phyloP scores from a whole-genome alignment of 1,139 yeast species.

The Candida gigantensis region DNA sequence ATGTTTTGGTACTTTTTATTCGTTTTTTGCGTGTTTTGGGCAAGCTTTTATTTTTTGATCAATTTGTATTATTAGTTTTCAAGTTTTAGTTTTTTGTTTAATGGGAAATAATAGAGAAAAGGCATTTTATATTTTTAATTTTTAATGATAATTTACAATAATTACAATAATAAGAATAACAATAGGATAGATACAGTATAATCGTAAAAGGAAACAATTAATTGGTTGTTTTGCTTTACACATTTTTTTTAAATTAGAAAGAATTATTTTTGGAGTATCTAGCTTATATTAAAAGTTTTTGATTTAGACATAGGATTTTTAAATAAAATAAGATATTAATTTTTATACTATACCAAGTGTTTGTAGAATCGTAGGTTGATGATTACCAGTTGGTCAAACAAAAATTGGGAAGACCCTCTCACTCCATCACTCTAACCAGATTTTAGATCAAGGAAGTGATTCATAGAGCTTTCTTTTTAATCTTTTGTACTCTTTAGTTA shows the following conservation, averaged over 20 bases:
- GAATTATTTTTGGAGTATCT: too few relatives aligned
- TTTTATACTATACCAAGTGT: too few relatives aligned
- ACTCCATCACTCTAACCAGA: too few relatives aligned
- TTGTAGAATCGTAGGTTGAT: too few relatives aligned
- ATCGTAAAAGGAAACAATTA: background rate
- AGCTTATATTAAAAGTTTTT: conserved; percentile 20
- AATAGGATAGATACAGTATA: too few relatives aligned
- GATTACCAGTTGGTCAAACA: too few relatives aligned
- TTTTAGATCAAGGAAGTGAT: too few relatives aligned
- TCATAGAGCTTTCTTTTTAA: too few relatives aligned
- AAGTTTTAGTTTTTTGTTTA: background rate
- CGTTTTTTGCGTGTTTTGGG: background rate
- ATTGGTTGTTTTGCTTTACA: background rate
- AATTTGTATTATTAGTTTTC: conserved; percentile 7
- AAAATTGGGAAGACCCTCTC: too few relatives aligned
- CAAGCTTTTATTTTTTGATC: conserved; percentile 1
- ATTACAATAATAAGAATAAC: background rate
- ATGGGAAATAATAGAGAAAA: conserved; percentile 4
- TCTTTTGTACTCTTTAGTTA: too few relatives aligned
- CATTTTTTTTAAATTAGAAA: too few relatives aligned
- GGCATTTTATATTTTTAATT: conserved; percentile 2
- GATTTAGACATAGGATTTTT: conserved; percentile 45
- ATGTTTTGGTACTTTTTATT: background rate
- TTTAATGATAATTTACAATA: conserved; percentile 24
- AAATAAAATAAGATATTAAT: conserved; percentile 24